Conservation (phyloP, 495 filamentous ascomycete species). For the Penicillium atrosanguineum region DNA sequence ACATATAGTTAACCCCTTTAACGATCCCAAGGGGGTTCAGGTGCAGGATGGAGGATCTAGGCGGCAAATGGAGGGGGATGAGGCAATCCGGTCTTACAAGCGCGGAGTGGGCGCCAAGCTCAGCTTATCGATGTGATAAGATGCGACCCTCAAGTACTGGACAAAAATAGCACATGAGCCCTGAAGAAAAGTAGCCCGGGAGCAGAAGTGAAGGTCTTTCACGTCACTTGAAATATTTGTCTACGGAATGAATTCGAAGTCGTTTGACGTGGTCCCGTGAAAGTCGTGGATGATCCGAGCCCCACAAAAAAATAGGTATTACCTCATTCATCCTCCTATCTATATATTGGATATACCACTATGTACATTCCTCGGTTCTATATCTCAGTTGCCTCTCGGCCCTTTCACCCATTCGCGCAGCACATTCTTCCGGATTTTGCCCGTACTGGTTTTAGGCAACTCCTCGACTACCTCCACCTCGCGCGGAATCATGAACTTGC, state of each 20-base stretch:
- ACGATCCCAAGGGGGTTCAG: constrained; percentile 2
- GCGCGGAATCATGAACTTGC: constrained; percentile 91
- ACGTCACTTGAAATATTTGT: not conserved
- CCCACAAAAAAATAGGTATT: not conserved
- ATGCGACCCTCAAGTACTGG: constrained; percentile 2
- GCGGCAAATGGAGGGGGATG: constrained; percentile 26
- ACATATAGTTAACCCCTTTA: constrained; percentile 3
- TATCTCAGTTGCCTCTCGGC: not conserved
- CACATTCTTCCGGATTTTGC: constrained; percentile 95
- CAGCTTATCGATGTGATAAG: constrained; percentile 28
- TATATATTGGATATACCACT: not conserved
- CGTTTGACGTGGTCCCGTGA: constrained; percentile 19
- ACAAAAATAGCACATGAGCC: not conserved
- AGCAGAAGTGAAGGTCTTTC: no score
- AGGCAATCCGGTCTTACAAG: constrained; percentile 27
- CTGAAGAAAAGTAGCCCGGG: no score
- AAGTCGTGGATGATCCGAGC: not conserved
- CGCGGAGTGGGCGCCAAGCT: constrained; percentile 26
- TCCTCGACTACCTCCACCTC: constrained; percentile 88
- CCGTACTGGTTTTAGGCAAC: constrained; percentile 94
- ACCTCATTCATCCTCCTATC: not conserved
- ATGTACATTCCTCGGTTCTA: not conserved
- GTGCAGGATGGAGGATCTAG: constrained; percentile 16
- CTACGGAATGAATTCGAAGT: not conserved
- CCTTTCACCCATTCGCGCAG: constrained; percentile 82